phyloP scores from a whole-genome alignment of 768 basidiomycete genomes.

The Trichaptum fuscoviolaceum region DNA sequence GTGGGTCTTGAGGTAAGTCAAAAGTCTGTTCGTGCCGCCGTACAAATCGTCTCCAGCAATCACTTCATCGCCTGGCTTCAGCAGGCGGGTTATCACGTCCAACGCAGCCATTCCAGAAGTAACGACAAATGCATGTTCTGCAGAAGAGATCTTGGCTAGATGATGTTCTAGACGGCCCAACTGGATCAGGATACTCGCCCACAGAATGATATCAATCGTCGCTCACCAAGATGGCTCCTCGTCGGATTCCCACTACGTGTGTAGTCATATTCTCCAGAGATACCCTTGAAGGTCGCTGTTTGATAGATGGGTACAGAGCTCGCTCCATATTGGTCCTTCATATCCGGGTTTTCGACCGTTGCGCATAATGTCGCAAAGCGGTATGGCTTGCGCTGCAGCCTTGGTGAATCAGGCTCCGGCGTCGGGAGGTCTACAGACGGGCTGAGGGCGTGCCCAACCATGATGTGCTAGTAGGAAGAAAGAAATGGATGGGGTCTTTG shows the following conservation, averaged over 20 bases:
- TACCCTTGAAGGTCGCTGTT: conserved; percentile 95
- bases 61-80: conserved; percentile 94
- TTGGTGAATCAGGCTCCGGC: conserved; percentile 76
- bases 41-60: conserved; percentile 97
- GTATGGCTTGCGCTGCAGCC: conserved; percentile 64
- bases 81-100: conserved; percentile 87
- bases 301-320: conserved; percentile 98
- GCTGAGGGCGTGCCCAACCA: conserved; percentile 2
- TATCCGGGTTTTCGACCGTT: conserved; percentile 85
- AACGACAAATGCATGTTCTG: conserved; percentile 83
- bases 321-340: conserved; percentile 94
- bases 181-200: neutral
- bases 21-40: conserved; percentile 93
- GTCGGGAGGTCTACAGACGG: conserved; percentile 53
- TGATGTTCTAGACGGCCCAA: conserved; percentile 69
- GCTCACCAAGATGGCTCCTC: conserved; percentile 83
- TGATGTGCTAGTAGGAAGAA: neutral
- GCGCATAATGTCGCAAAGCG: conserved; percentile 89
- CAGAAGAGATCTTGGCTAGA: conserved; percentile 93
- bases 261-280: conserved; percentile 88
- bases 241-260: conserved; percentile 95
- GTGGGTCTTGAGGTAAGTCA: conserved; percentile 83
- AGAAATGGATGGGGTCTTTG: neutral
- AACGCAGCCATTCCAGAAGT: conserved; percentile 98
- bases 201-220: neutral